phyloP scores from a whole-genome alignment of 2,329 filamentous ascomycete genomes.

The Ophiostoma tasmaniense region DNA sequence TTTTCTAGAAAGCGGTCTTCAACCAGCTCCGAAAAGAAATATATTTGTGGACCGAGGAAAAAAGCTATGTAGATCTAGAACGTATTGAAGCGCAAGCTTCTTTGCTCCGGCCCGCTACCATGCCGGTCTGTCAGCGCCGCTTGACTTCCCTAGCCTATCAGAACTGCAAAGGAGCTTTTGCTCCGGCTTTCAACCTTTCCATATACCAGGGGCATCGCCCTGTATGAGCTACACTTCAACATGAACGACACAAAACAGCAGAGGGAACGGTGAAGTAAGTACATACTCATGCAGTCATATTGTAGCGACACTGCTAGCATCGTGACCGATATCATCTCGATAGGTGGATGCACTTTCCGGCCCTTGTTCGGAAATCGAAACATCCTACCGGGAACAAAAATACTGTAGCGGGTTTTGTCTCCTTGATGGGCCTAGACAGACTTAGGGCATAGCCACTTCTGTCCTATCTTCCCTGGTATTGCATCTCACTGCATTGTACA shows the following conservation, averaged over 20 bases:
- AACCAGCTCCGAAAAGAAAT: not conserved
- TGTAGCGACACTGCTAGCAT: not conserved
- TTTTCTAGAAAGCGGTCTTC: not conserved
- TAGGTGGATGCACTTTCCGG: not conserved
- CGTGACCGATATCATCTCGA: not conserved
- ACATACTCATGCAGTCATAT: not conserved
- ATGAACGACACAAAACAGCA: not conserved
- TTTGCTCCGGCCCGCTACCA: constrained; percentile 11
- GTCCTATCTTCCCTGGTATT: no score
- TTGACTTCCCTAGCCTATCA: constrained; percentile 17
- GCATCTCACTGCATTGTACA: not conserved
- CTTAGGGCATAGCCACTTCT: not conserved
- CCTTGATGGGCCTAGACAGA: not conserved
- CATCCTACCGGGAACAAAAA: not conserved
- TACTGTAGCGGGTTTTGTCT: not conserved
- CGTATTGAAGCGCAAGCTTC: not conserved
- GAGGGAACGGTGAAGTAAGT: not conserved
- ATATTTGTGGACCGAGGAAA: not conserved
- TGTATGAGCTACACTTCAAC: not conserved
- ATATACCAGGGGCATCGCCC: not conserved
- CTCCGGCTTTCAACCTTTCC: constrained; percentile 15
- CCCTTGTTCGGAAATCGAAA: not conserved
- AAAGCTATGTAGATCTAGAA: constrained; percentile 8
- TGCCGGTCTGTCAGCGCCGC: constrained; percentile 1
- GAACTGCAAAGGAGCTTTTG: constrained; percentile 17